A percentile compares a stretch with the other conserved stretches of the same genome.
These are phyloP conservation scores for Phytophthora aleatoria DNA, from an alignment of 352 stramenopile genomes.

Conservation along the genomic window DNA sequence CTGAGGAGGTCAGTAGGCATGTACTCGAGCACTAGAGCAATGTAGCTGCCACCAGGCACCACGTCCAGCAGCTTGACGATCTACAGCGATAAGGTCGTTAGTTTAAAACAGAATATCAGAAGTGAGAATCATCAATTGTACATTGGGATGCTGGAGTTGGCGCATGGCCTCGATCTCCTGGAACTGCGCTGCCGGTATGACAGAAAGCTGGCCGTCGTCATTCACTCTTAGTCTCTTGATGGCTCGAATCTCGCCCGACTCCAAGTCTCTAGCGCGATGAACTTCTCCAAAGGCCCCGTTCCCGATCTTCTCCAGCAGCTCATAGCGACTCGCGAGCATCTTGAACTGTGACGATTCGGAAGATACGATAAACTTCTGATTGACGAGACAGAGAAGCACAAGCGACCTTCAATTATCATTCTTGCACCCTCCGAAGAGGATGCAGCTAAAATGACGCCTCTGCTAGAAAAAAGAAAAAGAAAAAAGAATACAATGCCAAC, in stretches of 20 bases:
- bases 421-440: slow-evolving; percentile 10
- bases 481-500: slow-evolving; percentile 39
- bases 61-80: slow-evolving; percentile 73
- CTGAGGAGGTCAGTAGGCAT: slow-evolving; percentile 67
- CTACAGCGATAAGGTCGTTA: slow-evolving; percentile 26
- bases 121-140: slow-evolving; percentile 16
- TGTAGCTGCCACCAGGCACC: slow-evolving; percentile 53
- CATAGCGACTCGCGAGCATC: slow-evolving; percentile 53
- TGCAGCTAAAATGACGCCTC: slow-evolving; percentile 29
- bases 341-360: slow-evolving; percentile 16
- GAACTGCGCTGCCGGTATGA: slow-evolving; percentile 64
- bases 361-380: slow-evolving; percentile 1
- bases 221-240: slow-evolving; percentile 66
- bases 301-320: slow-evolving; percentile 68
- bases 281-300: slow-evolving; percentile 78
- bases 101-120: neutral
- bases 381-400: slow-evolving; percentile 16
- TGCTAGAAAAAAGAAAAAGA: slow-evolving; percentile 13
- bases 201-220: slow-evolving; percentile 49
- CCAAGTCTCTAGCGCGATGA: slow-evolving; percentile 49
- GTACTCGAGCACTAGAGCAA: slow-evolving; percentile 78
- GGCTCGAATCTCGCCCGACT: slow-evolving; percentile 47
- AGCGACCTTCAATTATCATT: slow-evolving; percentile 31
- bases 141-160: slow-evolving; percentile 73
- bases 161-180: slow-evolving; percentile 80